Evolutionary conservation across 306 rosid species (phyloP).

Genomic region (Vigna trinervia): DNA sequence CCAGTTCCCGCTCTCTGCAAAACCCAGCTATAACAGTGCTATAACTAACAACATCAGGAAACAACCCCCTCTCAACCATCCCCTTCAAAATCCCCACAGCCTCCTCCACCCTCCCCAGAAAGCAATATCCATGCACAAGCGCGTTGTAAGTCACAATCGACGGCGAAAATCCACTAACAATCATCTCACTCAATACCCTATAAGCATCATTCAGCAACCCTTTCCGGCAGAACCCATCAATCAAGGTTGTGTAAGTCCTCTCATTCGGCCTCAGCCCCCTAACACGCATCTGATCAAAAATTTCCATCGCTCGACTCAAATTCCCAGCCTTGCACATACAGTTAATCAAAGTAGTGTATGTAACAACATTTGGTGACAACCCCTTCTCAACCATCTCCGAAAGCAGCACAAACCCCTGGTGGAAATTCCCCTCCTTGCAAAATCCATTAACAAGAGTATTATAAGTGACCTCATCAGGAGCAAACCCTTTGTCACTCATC

Average conservation of each 20-base stretch:
- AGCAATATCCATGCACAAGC: constrained; percentile 76
- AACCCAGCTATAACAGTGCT: constrained; percentile 84
- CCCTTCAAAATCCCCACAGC: constrained; percentile 61
- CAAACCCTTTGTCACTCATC: constrained; percentile 65
- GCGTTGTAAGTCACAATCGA: constrained; percentile 82
- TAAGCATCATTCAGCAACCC: constrained; percentile 75
- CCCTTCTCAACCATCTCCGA: constrained; percentile 79
- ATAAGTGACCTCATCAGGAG: constrained; percentile 73
- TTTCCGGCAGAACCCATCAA: constrained; percentile 82
- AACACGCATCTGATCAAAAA: constrained; percentile 70
- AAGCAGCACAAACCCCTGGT: constrained; percentile 75
- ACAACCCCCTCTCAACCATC: constrained; percentile 67
- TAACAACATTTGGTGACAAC: constrained; percentile 78
- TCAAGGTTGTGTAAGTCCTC: constrained; percentile 77
- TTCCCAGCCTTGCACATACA: constrained; percentile 85
- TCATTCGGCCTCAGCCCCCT: constrained; percentile 80
- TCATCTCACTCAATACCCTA: constrained; percentile 72
- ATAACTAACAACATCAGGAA: constrained; percentile 81
- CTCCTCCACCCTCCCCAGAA: constrained; percentile 73
- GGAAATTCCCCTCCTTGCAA: constrained; percentile 84
- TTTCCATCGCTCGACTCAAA: constrained; percentile 70
- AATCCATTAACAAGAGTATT: constrained; percentile 82
- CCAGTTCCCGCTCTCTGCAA: constrained; percentile 71
- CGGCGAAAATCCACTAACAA: constrained; percentile 68
- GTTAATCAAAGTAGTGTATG: constrained; percentile 80